These are phyloP conservation scores for Westerdykella aurantiaca DNA, from an alignment of 2,329 filamentous ascomycete species.

Conservation along the genomic window DNA sequence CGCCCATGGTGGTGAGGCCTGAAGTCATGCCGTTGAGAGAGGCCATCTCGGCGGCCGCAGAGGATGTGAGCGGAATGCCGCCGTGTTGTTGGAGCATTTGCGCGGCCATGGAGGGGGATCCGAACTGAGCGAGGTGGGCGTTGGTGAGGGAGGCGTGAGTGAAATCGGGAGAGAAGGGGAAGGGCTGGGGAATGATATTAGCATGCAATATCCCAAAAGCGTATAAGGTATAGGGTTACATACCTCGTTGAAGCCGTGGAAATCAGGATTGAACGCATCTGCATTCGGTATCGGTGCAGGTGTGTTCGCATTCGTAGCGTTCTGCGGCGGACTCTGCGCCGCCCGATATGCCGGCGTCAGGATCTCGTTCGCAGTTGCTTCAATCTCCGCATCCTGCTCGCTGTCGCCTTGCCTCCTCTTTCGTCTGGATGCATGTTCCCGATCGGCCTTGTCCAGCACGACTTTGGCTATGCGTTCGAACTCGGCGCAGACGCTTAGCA, in stretches of 20 bases:
- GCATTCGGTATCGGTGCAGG: slow-evolving; percentile 4
- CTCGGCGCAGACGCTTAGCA: slow-evolving; percentile 90
- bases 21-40: slow-evolving; percentile 24
- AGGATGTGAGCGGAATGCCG: slow-evolving; percentile 16
- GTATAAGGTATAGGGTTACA: slow-evolving; percentile 6
- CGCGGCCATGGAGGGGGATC: slow-evolving; percentile 27
- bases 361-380: slow-evolving; percentile 34
- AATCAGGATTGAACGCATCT: slow-evolving; percentile 28
- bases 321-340: slow-evolving; percentile 23
- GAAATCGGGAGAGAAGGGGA: slow-evolving; percentile 38
- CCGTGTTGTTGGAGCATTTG: slow-evolving; percentile 26
- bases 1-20: slow-evolving; percentile 18
- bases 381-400: slow-evolving; percentile 34
- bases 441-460: slow-evolving; percentile 86
- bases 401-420: slow-evolving; percentile 73
- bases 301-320: slow-evolving; percentile 7
- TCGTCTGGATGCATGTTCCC: slow-evolving; percentile 69
- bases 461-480: slow-evolving; percentile 91
- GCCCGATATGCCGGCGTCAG: slow-evolving; percentile 24
- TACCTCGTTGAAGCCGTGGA: slow-evolving; percentile 36
- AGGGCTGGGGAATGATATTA: slow-evolving; percentile 23
- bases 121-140: slow-evolving; percentile 22
- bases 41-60: slow-evolving; percentile 16
- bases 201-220: not conserved
- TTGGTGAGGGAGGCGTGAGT: slow-evolving; percentile 34